Evolutionary conservation across 441 rosid species (phyloP), one percentile per base, ranked within the genome.

Genomic region (Arabidopsis lyrata): DNA sequence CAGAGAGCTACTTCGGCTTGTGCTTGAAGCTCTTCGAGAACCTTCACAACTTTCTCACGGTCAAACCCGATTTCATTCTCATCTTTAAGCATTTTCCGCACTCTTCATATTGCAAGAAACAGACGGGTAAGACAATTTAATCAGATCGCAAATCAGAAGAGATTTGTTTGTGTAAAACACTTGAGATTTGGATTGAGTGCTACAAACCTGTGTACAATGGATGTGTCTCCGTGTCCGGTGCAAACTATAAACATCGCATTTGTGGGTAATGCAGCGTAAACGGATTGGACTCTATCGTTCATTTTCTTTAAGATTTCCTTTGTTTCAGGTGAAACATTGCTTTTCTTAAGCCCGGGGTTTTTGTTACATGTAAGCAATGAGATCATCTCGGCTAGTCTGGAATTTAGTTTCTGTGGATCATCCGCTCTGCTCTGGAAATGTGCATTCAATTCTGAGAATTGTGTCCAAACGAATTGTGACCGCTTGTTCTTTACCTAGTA

Each of bases 1-100:
- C 99, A 96, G 58, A 96, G 76, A 48, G 97, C 97, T 73, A 96
- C 94, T 85, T 96, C 97, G 27, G 99, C 98, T 82, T 89, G 91
- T 42, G 97, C 97, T 75, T 93, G 97, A 68, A 93, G 89, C 84
- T 96, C 98, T 78, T 90, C 93, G 83, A 93, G 83, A 65, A 89
- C 89, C 86, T 91, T 88, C 2, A 90, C 90, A 50, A 91, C 77
- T 80, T 84, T 87, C 80, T 89, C 94, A 4, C 97, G 94, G 50
- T 81, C 45, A 15, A 85, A n/a, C 14, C 22, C 56, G 5, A 81
- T 83, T 82, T 84, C 91, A 31, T 63, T 75, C 55, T 83, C 77
- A 63, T 88, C 97, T 18, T 38, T 61, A 2, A 96, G 92, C 95
- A 93, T 85, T 78, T 81, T 84, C 91, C 93, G 84, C 74, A 93